Base-by-base conservation (phyloP, 176 grass and related monocot species). In the Phoenix roebelenii region DNA sequence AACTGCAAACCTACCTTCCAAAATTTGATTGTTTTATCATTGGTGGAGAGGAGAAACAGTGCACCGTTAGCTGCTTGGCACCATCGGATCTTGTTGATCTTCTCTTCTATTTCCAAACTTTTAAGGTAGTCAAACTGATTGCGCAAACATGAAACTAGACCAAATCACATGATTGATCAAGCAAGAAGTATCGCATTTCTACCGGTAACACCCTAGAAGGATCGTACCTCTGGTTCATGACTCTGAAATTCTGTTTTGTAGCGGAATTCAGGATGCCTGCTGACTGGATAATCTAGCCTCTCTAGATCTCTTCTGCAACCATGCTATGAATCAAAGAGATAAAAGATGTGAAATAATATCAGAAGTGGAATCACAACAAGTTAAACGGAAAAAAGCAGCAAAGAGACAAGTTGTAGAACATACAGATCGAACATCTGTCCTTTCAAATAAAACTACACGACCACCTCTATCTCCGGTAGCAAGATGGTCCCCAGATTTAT, bases 211-310 rank as follows among this genome's bases (percentile, higher is more conserved):
- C 35, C 10, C 22, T 39, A 29, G 22, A 78, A 70, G 75, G 68
- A 57, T 64, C 58, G 53, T 92, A 98, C 94, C 94, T 98, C 94
- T 67, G 94, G 94, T 71, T 98, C 94, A 52, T 98, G 94, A 74
- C 94, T 98, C 68, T 98, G 94, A 76, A 98, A 98, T 77, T 98
- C 94, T 3, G 94, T 98, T 79, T 86, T 89, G 63, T 98, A 98
- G 59, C 79, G 81, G 76, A 93, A 98, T 60, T 98, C 94, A 49
- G 94, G 82, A 76, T 98, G 94, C 58, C 26, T 80, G 63, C 60
- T 83, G 67, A 81, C 58, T 67, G 81, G 75, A 85, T 82, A 83
- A 79, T 98, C 94, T 53, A 61, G 58, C 72, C 75, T 89, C 73
- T 98, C 94, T 69, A 84, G 80, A 49, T 93, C 94, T 70, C 67